A percentile compares a stretch with the other conserved stretches of the same genome.
Conservation (phyloP, 1,284 basidiomycete species). For the Athelia sp. region DNA sequence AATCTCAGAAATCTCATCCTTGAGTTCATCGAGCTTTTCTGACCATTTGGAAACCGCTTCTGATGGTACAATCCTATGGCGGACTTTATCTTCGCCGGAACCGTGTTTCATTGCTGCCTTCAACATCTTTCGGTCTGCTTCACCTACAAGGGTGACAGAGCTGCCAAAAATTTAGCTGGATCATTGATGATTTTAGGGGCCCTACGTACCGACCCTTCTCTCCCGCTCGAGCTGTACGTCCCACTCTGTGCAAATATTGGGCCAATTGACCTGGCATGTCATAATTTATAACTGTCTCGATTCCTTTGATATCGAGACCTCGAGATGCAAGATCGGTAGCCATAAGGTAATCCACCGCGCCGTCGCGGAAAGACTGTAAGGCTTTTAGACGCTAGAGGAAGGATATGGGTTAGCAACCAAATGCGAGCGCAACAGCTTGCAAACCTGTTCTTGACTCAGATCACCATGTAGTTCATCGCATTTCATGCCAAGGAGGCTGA, state of each 20-base stretch:
- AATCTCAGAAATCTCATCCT: conserved; percentile 78
- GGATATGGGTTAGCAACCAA: conserved; percentile 4
- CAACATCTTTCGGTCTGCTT: conserved; percentile 93
- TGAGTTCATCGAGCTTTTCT: conserved; percentile 68
- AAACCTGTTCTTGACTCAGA: conserved; percentile 89
- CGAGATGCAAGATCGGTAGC: conserved; percentile 95
- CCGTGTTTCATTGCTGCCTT: conserved; percentile 94
- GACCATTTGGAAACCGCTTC: conserved; percentile 75
- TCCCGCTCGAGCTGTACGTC: conserved; percentile 94
- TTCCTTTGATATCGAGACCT: conserved; percentile 95
- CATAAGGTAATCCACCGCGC: conserved; percentile 84
- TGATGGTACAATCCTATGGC: conserved; percentile 86
- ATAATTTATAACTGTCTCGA: conserved; percentile 97
- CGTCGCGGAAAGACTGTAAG: conserved; percentile 84
- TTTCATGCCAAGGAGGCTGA: conserved; percentile 83
- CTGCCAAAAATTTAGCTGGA: conserved; percentile 31
- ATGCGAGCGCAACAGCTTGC: conserved; percentile 15
- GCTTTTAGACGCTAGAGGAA: conserved; percentile 71
- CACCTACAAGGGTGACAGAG: conserved; percentile 94
- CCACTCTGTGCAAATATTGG: conserved; percentile 95
- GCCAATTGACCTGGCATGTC: conserved; percentile 95
- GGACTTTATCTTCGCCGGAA: conserved; percentile 73
- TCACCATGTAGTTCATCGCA: conserved; percentile 94
- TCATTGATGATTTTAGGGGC: not conserved
- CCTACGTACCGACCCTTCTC: conserved; percentile 76